Evolutionary conservation across 345 rosid species (phyloP), one percentile per base, ranked within the genome.

Genomic region (Eucalyptus viminalis): DNA sequence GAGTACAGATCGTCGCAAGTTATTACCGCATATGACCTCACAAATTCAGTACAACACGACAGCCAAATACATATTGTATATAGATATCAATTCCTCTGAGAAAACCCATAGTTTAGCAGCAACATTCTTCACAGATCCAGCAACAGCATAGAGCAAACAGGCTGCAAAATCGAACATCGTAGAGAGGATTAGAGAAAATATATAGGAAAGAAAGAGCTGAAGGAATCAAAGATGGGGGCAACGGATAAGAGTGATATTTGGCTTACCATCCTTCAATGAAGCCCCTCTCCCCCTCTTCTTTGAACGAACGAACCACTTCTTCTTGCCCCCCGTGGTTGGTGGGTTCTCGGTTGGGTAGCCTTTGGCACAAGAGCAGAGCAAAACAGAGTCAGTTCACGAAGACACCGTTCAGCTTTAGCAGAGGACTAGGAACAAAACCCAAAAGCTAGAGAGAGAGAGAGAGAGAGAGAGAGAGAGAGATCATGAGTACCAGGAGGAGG

Each of bases 141-240:
- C 97, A 95, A 92, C 97, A 95, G 89, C 96, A 95, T 43, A 95
- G 94, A 56, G 95, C 94, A 49, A 92, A 93, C 86, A 95, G 92
- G 92, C 97, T 94, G 95, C 92, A 90, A 51, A 80, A 5, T 6
- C 49, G 89, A 34, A 87, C 22, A 85, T 40, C 43, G 86, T 4
- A 29, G 24, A 44, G 37, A 17, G 14, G 19, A 67, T 47, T 67
- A 76, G 85, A 76, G 14, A 86, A 22, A 6, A 83, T 4, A 86
- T 4, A 12, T 5, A 51, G 9, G 9, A 67, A 86, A 81, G 80
- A 37, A 83, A 62, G 58, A 67, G 76, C 58, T 17, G 14, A 54
- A n/a, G 37, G 40, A 47, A 69, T 50, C 17, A 15, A 60, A 65
- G 76, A 29, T n/a, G 27, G 14, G 81, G 15, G 47, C 47, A 40